phyloP scores from a whole-genome alignment of 371 early-diverging fungal species.

The Rhizopus stolonifer region DNA sequence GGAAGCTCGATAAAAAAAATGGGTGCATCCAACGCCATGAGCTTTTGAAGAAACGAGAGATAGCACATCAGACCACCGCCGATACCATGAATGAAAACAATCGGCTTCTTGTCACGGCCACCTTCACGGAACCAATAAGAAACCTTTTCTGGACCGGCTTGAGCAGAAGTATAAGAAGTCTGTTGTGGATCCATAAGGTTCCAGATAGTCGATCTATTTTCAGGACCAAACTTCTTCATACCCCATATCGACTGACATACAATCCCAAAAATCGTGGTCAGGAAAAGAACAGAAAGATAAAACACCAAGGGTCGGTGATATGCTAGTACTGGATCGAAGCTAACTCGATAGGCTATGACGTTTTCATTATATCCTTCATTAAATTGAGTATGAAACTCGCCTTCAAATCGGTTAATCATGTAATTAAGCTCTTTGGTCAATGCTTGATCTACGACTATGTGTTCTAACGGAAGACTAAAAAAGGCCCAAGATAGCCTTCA shows the following conservation, averaged over 20 bases:
- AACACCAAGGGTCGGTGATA: slow-evolving; percentile 65
- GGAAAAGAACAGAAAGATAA: slow-evolving; percentile 44
- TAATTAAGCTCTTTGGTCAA: slow-evolving; percentile 38
- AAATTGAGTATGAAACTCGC: slow-evolving; percentile 41
- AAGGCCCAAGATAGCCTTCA: slow-evolving; percentile 59
- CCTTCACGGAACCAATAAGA: slow-evolving; percentile 56
- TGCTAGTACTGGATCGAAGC: slow-evolving; percentile 66
- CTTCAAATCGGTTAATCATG: slow-evolving; percentile 51
- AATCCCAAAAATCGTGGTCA: slow-evolving; percentile 19
- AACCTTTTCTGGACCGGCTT: slow-evolving; percentile 22
- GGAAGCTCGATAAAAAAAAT: slow-evolving; percentile 71
- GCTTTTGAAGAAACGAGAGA: slow-evolving; percentile 43
- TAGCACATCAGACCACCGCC: slow-evolving; percentile 67
- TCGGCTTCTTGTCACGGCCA: slow-evolving; percentile 51
- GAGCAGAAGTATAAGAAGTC: slow-evolving; percentile 6
- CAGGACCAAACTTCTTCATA: slow-evolving; percentile 35
- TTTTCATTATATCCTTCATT: slow-evolving; percentile 57
- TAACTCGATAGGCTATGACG: slow-evolving; percentile 55
- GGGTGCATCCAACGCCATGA: slow-evolving; percentile 51
- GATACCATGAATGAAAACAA: slow-evolving; percentile 76
- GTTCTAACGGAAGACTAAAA: slow-evolving; percentile 45
- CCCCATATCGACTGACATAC: slow-evolving; percentile 34
- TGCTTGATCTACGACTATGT: slow-evolving; percentile 34
- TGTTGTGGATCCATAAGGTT: slow-evolving; percentile 28
- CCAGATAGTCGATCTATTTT: slow-evolving; percentile 32